Evolutionary conservation across 805 yeast species (phyloP).

Genomic region (Candida tibetensis): DNA sequence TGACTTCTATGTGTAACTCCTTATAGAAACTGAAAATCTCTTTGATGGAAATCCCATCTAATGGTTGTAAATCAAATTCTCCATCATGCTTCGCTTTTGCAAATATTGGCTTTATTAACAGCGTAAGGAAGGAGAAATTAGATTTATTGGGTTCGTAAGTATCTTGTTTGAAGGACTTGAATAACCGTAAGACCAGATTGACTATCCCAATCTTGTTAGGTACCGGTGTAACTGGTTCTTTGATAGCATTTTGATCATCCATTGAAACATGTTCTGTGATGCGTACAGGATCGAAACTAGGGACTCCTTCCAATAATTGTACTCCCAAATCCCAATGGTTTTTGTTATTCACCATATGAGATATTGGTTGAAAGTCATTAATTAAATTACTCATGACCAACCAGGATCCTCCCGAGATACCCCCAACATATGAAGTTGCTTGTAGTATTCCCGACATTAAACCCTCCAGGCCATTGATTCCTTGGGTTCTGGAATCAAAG

Average conservation of each 20-base stretch:
- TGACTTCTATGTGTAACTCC: constrained; percentile 51
- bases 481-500: constrained; percentile 44
- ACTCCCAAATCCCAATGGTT: constrained; percentile 43
- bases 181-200: background rate
- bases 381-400: constrained; percentile 46
- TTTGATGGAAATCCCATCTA: background rate
- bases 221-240: too few species aligned
- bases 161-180: background rate
- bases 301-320: constrained; percentile 55
- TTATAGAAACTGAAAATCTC: constrained; percentile 47
- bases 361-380: constrained; percentile 28
- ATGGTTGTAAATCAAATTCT: background rate
- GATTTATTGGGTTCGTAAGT: background rate
- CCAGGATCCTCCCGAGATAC: constrained; percentile 77
- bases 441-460: constrained; percentile 52
- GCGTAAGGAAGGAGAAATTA: background rate
- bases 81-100: constrained; percentile 4
- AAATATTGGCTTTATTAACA: constrained; percentile 1
- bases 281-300: constrained; percentile 52
- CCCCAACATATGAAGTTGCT: constrained; percentile 54
- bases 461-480: constrained; percentile 16
- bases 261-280: too few species aligned
- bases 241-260: background rate
- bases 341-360: constrained; percentile 17
- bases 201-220: background rate